phyloP scores from a whole-genome alignment of 805 yeast genomes.

The Wickerhamiella alocasiicola region DNA sequence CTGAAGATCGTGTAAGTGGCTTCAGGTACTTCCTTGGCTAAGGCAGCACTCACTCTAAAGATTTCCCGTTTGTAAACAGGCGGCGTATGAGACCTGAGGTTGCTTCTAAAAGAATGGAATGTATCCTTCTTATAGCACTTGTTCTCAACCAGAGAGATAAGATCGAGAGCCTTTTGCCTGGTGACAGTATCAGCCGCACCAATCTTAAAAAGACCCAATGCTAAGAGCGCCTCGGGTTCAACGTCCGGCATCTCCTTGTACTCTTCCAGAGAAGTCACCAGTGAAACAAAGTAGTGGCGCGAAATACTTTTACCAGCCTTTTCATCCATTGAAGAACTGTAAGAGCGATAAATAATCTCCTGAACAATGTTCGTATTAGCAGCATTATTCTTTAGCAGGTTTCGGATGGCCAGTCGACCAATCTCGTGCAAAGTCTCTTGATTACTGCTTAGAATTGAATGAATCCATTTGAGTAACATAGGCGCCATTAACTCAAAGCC shows the following conservation, averaged over 20 bases:
- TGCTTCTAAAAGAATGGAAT: slow-evolving; percentile 49
- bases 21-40: slow-evolving; percentile 50
- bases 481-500: slow-evolving; percentile 17
- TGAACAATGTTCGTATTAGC: slow-evolving; percentile 38
- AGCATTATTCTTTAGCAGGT: slow-evolving; percentile 50
- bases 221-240: slow-evolving; percentile 46
- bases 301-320: slow-evolving; percentile 33
- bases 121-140: slow-evolving; percentile 42
- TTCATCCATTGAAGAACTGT: slow-evolving; percentile 32
- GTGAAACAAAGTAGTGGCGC: slow-evolving; percentile 56
- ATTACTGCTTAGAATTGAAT: slow-evolving; percentile 45
- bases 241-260: slow-evolving; percentile 38
- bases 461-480: slow-evolving; percentile 69
- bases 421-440: slow-evolving; percentile 46
- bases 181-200: slow-evolving; percentile 62
- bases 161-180: slow-evolving; percentile 56
- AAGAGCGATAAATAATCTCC: slow-evolving; percentile 63
- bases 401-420: slow-evolving; percentile 61
- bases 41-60: slow-evolving; percentile 60
- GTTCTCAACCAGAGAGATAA: slow-evolving; percentile 56
- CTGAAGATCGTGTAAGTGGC: slow-evolving; percentile 53
- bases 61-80: slow-evolving; percentile 81
- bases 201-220: slow-evolving; percentile 64
- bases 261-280: slow-evolving; percentile 49
- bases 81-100: slow-evolving; percentile 60